These are phyloP conservation scores for Thelephora aurantiotincta DNA, from an alignment of 768 basidiomycete species.

Conservation along the genomic window DNA sequence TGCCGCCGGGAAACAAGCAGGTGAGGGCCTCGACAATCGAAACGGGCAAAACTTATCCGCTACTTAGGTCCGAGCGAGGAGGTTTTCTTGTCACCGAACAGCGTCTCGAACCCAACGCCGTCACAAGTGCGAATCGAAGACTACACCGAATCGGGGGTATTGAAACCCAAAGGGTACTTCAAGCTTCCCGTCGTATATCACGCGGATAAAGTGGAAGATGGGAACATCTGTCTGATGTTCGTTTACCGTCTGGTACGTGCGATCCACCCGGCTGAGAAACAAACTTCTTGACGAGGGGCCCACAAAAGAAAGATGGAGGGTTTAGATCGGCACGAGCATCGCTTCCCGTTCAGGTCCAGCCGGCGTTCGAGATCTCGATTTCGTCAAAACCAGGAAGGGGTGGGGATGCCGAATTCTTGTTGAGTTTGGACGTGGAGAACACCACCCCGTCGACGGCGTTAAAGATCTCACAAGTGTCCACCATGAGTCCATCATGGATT, in stretches of 20 bases:
- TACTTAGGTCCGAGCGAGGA: constrained; percentile 7
- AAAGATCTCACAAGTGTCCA: constrained; percentile 40
- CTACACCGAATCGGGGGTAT: constrained; percentile 11
- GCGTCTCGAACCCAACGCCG: constrained; percentile 33
- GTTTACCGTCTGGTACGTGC: constrained; percentile 46
- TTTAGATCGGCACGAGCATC: constrained; percentile 41
- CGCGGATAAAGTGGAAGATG: constrained; percentile 30
- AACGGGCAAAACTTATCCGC: too few species aligned
- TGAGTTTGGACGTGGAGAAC: constrained; percentile 47
- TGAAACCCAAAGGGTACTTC: constrained; percentile 34
- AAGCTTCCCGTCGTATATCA: constrained; percentile 42
- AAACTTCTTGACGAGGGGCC: neutral
- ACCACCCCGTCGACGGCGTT: constrained; percentile 25
- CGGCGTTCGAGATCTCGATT: constrained; percentile 40
- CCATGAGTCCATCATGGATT: constrained; percentile 59
- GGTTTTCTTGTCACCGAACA: constrained; percentile 11
- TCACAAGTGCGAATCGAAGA: constrained; percentile 26
- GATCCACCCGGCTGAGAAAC: neutral
- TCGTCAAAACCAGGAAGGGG: constrained; percentile 36
- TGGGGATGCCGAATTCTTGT: constrained; percentile 31
- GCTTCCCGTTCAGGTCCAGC: constrained; percentile 43
- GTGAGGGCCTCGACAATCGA: too few species aligned
- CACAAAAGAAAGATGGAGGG: constrained; percentile 26
- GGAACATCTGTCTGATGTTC: constrained; percentile 47
- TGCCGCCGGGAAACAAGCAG: constrained; percentile 1